phyloP scores from a whole-genome alignment of 768 basidiomycete genomes.

The Kwoniella bestiolae region DNA sequence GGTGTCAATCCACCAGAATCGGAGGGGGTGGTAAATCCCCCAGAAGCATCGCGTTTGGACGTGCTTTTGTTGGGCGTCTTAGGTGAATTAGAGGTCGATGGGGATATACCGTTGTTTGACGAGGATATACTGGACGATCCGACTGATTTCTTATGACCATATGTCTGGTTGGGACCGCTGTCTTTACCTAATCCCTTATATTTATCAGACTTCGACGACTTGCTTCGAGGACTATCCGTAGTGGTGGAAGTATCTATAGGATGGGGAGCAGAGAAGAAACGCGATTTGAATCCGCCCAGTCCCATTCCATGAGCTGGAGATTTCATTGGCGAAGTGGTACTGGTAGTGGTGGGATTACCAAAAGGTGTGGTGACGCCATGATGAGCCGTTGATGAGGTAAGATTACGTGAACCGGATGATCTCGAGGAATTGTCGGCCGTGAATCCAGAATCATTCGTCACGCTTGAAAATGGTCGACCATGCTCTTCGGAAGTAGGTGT shows the following conservation, averaged over 20 bases:
- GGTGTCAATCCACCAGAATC: constrained; percentile 15
- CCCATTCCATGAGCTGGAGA: constrained; percentile 30
- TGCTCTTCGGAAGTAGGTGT: constrained; percentile 22
- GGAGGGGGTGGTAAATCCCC: constrained; percentile 22
- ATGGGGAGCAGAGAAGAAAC: constrained; percentile 47
- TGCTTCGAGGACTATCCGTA: constrained; percentile 7
- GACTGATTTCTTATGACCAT: constrained; percentile 29
- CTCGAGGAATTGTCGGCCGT: constrained; percentile 40
- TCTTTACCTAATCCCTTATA: constrained; percentile 42
- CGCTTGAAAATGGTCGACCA: constrained; percentile 24
- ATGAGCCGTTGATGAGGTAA: background rate
- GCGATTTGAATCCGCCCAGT: constrained; percentile 36
- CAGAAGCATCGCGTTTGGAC: constrained; percentile 12
- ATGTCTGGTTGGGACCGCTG: constrained; percentile 1
- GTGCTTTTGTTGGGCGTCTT: constrained; percentile 31
- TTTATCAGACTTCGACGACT: constrained; percentile 26
- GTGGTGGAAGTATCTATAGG: constrained; percentile 6
- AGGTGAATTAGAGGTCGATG: constrained; percentile 39
- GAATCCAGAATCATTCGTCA: constrained; percentile 23
- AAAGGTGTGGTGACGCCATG: constrained; percentile 8
- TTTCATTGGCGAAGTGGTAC: constrained; percentile 29
- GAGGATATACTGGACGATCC: constrained; percentile 39
- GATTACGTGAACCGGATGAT: constrained; percentile 31
- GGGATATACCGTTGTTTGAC: constrained; percentile 12
- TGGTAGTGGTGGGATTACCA: constrained; percentile 19